phyloP scores from a whole-genome alignment of 2,329 filamentous ascomycete genomes.

The Camptophora hylomeconis region DNA sequence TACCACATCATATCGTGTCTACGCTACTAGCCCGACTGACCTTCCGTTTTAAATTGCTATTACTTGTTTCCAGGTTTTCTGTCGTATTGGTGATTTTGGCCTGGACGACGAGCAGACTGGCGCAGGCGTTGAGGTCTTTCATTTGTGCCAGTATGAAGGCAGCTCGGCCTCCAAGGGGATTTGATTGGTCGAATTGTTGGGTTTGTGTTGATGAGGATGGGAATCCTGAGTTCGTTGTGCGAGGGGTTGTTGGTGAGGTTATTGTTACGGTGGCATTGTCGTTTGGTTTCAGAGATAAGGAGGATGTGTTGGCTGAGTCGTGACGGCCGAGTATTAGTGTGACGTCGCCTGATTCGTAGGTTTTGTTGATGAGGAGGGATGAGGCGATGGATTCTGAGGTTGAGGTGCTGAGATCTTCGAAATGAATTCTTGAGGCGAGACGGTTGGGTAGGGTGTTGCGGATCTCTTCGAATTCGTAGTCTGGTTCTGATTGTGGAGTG shows the following conservation, averaged over 20 bases:
- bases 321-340: slow-evolving; percentile 2
- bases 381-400: not conserved
- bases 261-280: no score
- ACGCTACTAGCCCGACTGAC: no score
- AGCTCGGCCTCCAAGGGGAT: slow-evolving; percentile 1
- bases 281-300: no score
- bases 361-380: slow-evolving; percentile 1
- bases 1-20: no score
- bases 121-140: slow-evolving; percentile 1
- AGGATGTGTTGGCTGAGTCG: not conserved
- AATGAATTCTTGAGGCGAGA: not conserved
- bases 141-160: slow-evolving; percentile 2
- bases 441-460: not conserved
- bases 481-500: not conserved
- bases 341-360: slow-evolving; percentile 3
- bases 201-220: not conserved
- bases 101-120: slow-evolving; percentile 4
- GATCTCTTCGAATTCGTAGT: not conserved
- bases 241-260: no score
- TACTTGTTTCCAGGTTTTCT: no score
- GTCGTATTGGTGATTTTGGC: no score
- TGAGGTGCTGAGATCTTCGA: slow-evolving; percentile 2
- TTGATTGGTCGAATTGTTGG: slow-evolving; percentile 2
- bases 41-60: no score
- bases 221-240: not conserved